These are phyloP conservation scores for Mychonastes homosphaera DNA, from an alignment of 139 green algal genomes.

Conservation along the genomic window DNA sequence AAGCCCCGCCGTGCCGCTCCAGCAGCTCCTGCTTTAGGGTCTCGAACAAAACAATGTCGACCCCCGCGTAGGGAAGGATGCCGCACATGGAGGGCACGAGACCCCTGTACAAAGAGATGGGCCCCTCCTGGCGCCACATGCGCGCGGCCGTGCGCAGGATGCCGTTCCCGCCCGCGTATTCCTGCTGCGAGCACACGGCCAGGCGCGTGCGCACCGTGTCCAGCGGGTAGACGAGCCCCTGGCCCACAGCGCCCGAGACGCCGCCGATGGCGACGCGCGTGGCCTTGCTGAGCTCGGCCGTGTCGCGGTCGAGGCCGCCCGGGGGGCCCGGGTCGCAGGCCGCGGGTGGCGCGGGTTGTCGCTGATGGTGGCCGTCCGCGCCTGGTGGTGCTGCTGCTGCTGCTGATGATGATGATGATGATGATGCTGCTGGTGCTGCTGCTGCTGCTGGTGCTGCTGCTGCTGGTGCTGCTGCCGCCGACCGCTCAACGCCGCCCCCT, in stretches of 20 bases:
- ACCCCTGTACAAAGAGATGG: conserved; percentile 66
- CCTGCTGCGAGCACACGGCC: conserved; percentile 48
- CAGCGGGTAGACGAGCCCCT: conserved; percentile 68
- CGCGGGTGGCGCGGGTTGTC: no score
- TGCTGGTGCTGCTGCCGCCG: no score
- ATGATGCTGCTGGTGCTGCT: no score
- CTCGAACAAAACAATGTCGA: conserved; percentile 82
- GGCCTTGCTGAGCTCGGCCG: no score
- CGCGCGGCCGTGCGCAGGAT: conserved; percentile 30
- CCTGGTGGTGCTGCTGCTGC: no score
- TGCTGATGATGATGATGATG: no score
- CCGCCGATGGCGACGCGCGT: conserved; percentile 16
- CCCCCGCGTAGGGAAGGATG: conserved; percentile 81
- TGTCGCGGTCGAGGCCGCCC: no score
- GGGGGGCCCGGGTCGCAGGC: no score
- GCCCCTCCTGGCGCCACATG: conserved; percentile 57
- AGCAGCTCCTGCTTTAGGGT: conserved; percentile 70
- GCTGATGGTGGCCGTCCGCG: no score
- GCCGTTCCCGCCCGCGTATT: conserved; percentile 55
- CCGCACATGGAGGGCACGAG: conserved; percentile 65
- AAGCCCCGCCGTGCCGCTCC: conserved; percentile 48
- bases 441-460: no score
- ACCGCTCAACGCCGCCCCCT: no score
- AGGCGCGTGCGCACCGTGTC: conserved; percentile 80
- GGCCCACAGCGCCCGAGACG: conserved; percentile 17